A percentile compares a stretch with the other conserved stretches of the same genome.
phyloP scores from a whole-genome alignment of 1,284 basidiomycete species.

The Vanrija sp. region DNA sequence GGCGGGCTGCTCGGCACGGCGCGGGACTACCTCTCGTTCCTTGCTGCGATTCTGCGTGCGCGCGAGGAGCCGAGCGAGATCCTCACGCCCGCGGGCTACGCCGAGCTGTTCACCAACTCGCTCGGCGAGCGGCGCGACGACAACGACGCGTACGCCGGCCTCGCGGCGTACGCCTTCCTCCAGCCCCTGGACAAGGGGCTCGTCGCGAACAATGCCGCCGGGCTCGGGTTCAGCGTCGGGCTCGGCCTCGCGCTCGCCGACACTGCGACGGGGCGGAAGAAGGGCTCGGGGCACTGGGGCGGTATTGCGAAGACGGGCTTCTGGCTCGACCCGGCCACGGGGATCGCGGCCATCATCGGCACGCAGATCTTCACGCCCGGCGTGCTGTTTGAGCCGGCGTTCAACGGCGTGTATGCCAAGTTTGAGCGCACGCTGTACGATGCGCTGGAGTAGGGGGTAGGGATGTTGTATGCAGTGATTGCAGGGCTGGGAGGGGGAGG shows the following conservation, averaged over 20 bases:
- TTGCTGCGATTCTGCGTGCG: constrained; percentile 24
- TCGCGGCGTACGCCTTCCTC: constrained; percentile 1
- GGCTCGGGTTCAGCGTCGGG: constrained; percentile 1
- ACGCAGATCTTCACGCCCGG: not conserved
- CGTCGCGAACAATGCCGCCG: not conserved
- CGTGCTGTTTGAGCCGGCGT: constrained; percentile 1
- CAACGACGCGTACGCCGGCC: constrained; percentile 1
- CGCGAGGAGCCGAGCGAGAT: constrained; percentile 12
- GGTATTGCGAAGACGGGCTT: constrained; percentile 29
- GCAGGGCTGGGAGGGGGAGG: too few species aligned
- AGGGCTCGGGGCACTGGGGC: constrained; percentile 23
- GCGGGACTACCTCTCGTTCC: constrained; percentile 30
- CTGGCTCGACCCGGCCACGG: constrained; percentile 29
- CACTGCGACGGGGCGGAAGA: constrained; percentile 5
- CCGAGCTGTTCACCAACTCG: constrained; percentile 19
- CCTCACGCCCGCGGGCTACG: constrained; percentile 14
- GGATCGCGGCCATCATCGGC: constrained; percentile 23
- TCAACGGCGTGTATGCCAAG: constrained; percentile 23
- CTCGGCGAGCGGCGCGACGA: constrained; percentile 2
- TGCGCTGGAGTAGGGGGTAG: constrained; percentile 13
- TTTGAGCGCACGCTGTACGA: constrained; percentile 34
- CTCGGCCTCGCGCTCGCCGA: not conserved
- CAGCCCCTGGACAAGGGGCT: constrained; percentile 3
- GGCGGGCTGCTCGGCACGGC: constrained; percentile 36
- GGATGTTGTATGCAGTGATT: too few species aligned